Conservation (phyloP, 441 rosid species). For the Populus hybrid region DNA sequence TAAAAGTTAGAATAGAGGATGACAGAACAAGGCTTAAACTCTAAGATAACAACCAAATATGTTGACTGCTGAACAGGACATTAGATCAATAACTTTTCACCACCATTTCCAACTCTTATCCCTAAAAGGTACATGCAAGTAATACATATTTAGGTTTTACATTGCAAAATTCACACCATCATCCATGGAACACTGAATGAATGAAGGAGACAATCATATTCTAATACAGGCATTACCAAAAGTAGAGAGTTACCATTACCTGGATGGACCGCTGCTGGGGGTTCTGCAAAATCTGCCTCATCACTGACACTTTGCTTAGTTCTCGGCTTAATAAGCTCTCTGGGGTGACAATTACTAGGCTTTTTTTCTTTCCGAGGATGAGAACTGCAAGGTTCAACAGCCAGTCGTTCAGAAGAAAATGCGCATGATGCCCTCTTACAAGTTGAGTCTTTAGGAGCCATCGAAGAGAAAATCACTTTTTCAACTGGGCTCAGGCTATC, state of each 20-base stretch:
- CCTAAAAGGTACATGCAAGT: not conserved
- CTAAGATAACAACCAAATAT: not conserved
- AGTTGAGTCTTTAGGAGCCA: not conserved
- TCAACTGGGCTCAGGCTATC: constrained; percentile 11
- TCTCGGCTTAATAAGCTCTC: constrained; percentile 10
- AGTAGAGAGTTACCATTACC: not conserved
- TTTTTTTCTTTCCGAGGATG: not conserved
- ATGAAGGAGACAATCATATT: not conserved
- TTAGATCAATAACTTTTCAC: not conserved
- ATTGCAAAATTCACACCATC: not conserved
- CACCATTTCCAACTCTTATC: not conserved
- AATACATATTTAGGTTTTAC: not conserved
- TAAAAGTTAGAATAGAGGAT: not conserved
- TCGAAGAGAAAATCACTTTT: constrained; percentile 6
- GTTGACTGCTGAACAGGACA: not conserved
- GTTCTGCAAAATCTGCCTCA: constrained; percentile 5
- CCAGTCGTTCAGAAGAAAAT: constrained; percentile 3
- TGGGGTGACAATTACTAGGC: constrained; percentile 1
- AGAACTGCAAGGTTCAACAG: constrained; percentile 9
- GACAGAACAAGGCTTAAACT: not conserved
- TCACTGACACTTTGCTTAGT: not conserved
- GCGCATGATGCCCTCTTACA: not conserved
- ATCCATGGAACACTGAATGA: not conserved
- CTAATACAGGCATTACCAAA: not conserved
- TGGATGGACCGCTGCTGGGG: constrained; percentile 2